Conservation (phyloP, 805 yeast species). For the Pichia sporocuriosa region DNA sequence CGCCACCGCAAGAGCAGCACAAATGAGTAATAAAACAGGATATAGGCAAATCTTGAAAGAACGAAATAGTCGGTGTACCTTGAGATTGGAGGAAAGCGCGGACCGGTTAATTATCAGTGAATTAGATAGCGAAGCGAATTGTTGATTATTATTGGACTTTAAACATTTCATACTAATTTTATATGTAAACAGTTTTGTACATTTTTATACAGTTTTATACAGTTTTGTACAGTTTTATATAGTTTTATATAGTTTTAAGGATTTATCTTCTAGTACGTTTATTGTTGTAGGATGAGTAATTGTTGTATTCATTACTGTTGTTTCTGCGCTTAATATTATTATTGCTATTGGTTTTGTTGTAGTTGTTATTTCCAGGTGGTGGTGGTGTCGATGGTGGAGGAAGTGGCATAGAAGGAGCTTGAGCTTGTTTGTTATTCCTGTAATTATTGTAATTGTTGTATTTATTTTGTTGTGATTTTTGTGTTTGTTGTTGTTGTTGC, state of each 20-base stretch:
- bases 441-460: background rate
- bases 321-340: background rate
- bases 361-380: background rate
- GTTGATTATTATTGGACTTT: too few relatives aligned
- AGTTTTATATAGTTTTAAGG: background rate
- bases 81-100: too few relatives aligned
- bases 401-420: background rate
- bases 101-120: too few relatives aligned
- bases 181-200: background rate
- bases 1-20: too few relatives aligned
- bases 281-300: background rate
- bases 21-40: too few relatives aligned
- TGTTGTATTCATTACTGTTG: too few relatives aligned
- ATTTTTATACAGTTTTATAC: background rate
- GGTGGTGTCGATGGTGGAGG: slow-evolving; percentile 9
- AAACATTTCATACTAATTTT: too few relatives aligned
- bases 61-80: too few relatives aligned
- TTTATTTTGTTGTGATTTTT: background rate
- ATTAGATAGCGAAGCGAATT: too few relatives aligned
- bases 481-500: background rate
- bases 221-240: background rate
- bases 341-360: background rate
- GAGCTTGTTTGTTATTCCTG: background rate
- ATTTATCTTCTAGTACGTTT: background rate
- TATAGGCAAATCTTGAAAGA: too few relatives aligned